Conservation (phyloP, 352 stramenopile species). For the Globisporangium nunn region DNA sequence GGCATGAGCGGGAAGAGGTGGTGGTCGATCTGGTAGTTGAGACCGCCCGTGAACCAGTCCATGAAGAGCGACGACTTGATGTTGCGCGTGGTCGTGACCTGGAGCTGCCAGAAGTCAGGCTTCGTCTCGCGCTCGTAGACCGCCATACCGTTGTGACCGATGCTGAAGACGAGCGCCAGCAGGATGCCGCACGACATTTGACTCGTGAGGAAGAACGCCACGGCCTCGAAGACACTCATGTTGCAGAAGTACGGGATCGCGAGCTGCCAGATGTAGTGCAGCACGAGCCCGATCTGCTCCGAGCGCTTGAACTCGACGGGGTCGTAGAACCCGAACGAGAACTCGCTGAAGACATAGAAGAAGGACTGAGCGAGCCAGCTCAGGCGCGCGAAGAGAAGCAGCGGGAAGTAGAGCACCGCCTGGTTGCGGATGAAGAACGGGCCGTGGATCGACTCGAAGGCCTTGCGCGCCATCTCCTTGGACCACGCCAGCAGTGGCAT, state of each 20-base stretch:
- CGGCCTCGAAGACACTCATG: constrained; percentile 61
- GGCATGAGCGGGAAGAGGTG: constrained; percentile 97
- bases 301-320: constrained; percentile 82
- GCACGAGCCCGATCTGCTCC: constrained; percentile 62
- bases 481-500: constrained; percentile 98
- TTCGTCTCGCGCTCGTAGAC: constrained; percentile 94
- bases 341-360: constrained; percentile 90
- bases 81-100: constrained; percentile 97
- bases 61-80: constrained; percentile 92
- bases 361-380: constrained; percentile 96
- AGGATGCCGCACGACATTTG: constrained; percentile 92
- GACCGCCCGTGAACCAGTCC: constrained; percentile 97
- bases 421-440: constrained; percentile 91
- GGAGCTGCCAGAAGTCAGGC: constrained; percentile 98
- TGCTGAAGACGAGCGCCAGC: constrained; percentile 94
- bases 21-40: constrained; percentile 99
- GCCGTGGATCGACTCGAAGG: constrained; percentile 71
- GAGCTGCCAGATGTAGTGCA: constrained; percentile 93
- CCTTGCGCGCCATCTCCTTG: constrained; percentile 91
- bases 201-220: constrained; percentile 79
- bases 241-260: constrained; percentile 54
- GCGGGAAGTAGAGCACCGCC: constrained; percentile 95
- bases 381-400: constrained; percentile 94
- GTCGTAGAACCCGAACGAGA: constrained; percentile 79
- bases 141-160: constrained; percentile 98